Conservation (phyloP, 345 rosid species). For the Turnera subulata region DNA sequence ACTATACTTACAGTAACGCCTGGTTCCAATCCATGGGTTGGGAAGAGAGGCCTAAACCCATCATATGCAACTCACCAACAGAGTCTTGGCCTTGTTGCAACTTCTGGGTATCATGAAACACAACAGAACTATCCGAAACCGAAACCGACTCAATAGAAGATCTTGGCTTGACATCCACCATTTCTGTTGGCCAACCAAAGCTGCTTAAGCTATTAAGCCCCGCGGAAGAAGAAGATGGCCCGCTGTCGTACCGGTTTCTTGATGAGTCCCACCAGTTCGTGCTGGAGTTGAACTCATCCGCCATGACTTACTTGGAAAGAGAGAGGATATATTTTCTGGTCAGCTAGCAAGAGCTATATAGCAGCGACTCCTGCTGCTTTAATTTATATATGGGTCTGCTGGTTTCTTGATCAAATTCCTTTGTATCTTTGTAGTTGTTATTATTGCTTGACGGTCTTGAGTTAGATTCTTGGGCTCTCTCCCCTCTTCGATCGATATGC, state of each 20-base stretch:
- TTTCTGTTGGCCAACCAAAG: conserved; percentile 56
- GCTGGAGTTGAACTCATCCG: conserved; percentile 50
- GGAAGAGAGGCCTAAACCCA: conserved; percentile 84
- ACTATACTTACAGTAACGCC: conserved; percentile 56
- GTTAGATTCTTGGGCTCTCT: background rate
- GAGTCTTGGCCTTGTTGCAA: conserved; percentile 38
- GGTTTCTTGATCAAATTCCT: background rate
- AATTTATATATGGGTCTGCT: conserved; percentile 1
- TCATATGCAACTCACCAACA: conserved; percentile 57
- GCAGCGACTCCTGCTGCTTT: conserved; percentile 3
- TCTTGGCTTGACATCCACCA: conserved; percentile 43
- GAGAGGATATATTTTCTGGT: background rate
- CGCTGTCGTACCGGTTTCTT: conserved; percentile 40
- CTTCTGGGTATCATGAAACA: conserved; percentile 23
- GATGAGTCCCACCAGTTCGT: conserved; percentile 71
- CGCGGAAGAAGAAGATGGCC: conserved; percentile 53
- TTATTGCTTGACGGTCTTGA: background rate
- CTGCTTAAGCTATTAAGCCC: conserved; percentile 39
- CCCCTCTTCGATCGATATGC: background rate
- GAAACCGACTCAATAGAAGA: conserved; percentile 58
- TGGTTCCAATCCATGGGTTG: conserved; percentile 87
- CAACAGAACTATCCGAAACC: conserved; percentile 42
- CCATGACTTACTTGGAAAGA: conserved; percentile 37
- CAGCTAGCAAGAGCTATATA: background rate
- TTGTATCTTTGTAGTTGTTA: conserved; percentile 4